Evolutionary conservation across 2,329 filamentous ascomycete species (phyloP), one percentile per base, ranked within the genome.

Genomic region (Ascochyta koolunga): DNA sequence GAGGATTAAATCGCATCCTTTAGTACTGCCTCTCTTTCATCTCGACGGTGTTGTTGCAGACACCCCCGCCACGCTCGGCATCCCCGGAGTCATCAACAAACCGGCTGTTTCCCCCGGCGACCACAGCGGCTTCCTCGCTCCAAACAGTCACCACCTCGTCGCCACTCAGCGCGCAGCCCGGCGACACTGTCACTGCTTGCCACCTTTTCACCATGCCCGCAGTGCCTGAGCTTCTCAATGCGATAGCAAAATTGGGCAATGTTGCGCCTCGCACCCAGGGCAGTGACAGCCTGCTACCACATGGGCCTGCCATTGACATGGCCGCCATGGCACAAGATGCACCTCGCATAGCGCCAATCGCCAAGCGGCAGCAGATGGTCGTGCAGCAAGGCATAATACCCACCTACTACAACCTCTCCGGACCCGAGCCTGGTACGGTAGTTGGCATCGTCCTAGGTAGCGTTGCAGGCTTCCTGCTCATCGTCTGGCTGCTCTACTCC

Each of bases 381-480:
- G 48, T 62, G 19, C 62, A 63, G 21, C 60, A 57, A 15, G 65
- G 73, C 52, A 79, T 84, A 56, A 86, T 89, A 62, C 85, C 86
- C 1, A 80, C 83, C 22, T 84, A 84, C 61, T 89, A 89, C 72
- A 78, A 80, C 39, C 77, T 78, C 46, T 75, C 74, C 22, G 80
- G 83, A 5, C 84, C 84, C 0, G 40, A 78, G 0, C 80, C 85
- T 0, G 85, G 83, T 48, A 80, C 80, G 33, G 80, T 88, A 1
- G 84, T 80, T 9, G 86, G 86, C 49, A 87, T 88, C 53, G 81
- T 83, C 5, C 75, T 85, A 22, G 82, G 82, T 57, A 79, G 77
- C 50, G 79, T 85, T 19, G 77, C 73, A 6, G 82, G 80, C 40
- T 83, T 84, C 70, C 69, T 84, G 21, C 71, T 84, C 5, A 57